Base-by-base conservation (phyloP, 305 asterid species). In the Petunia hybrid region DNA sequence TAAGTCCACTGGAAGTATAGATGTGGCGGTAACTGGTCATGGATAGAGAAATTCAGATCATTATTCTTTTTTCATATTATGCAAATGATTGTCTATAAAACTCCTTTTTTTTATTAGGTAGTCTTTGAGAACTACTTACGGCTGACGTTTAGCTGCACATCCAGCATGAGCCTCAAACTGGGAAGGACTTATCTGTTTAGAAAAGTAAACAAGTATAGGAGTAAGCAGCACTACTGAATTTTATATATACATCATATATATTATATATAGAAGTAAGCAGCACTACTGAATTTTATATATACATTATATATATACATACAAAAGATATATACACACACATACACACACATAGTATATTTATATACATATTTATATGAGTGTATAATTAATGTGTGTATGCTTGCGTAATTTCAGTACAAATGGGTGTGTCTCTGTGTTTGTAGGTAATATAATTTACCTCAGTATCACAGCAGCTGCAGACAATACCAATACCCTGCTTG, bases 81-180 rank as follows among this genome's bases (percentile, higher is more conserved):
- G 13, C 45, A 61, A 40, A 53, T 16, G 60, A 76, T 22, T 22
- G 31, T 22, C 31, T 22, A 22, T 22, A 22, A 22, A 22, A 22
- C 31, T 22, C 31, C 31, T 22, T 22, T 22, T n/a, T n/a, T 22
- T 22, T 22, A 22, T 22, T 22, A 22, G 31, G 31, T 41, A 65
- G 53, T 66, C 70, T 67, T 76, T 43, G 45, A 76, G 79, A 81
- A 80, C 48, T 63, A 85, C 96, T 92, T 85, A 95, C 99, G 99
- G 99, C 87, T 94, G 99, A 73, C 99, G 94, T 84, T 94, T 95
- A 77, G 97, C 98, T 36, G 98, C 92, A 95, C 97, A 91, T 77
- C 99, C 99, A 88, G 99, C 98, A 85, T 95, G 99, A 83, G 99
- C 85, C 90, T 95, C 99, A 82, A 95, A 95, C 85, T 91, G 98